Conservation (phyloP, 345 rosid species). For the Aquilaria yunnanensis region DNA sequence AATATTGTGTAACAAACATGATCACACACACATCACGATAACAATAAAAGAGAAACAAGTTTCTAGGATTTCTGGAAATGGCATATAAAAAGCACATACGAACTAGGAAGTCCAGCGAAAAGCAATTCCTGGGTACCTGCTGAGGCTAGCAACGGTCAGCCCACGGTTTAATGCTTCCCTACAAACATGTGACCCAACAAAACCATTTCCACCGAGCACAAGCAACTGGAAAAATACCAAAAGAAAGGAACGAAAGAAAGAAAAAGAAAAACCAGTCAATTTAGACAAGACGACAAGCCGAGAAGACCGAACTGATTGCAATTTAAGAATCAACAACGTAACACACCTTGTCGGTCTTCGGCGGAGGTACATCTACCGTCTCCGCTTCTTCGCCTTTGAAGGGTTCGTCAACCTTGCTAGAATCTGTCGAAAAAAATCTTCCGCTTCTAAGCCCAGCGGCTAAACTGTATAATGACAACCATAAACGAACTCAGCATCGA, state of each 20-base stretch:
- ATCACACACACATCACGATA: not conserved
- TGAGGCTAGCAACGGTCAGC: slow-evolving; percentile 75
- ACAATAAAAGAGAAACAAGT: not conserved
- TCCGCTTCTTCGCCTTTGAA: slow-evolving; percentile 87
- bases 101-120: not conserved
- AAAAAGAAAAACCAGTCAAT: slow-evolving; percentile 6
- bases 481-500: too few relatives aligned
- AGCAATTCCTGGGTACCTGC: slow-evolving; percentile 49
- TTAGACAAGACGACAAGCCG: not conserved
- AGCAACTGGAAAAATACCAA: slow-evolving; percentile 51
- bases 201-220: slow-evolving; percentile 97
- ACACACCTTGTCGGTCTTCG: slow-evolving; percentile 74
- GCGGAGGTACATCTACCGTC: slow-evolving; percentile 73
- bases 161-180: slow-evolving; percentile 85
- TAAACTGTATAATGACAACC: slow-evolving; percentile 22
- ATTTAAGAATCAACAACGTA: not conserved
- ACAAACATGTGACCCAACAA: slow-evolving; percentile 91
- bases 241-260: not conserved
- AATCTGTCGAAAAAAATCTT: slow-evolving; percentile 61
- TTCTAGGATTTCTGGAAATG: too few relatives aligned
- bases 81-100: not conserved
- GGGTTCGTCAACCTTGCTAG: slow-evolving; percentile 72
- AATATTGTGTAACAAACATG: not conserved
- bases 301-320: not conserved
- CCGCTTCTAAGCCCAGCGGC: slow-evolving; percentile 27